Conservation (phyloP, 345 rosid genomes). For the Lepidium africanum region DNA sequence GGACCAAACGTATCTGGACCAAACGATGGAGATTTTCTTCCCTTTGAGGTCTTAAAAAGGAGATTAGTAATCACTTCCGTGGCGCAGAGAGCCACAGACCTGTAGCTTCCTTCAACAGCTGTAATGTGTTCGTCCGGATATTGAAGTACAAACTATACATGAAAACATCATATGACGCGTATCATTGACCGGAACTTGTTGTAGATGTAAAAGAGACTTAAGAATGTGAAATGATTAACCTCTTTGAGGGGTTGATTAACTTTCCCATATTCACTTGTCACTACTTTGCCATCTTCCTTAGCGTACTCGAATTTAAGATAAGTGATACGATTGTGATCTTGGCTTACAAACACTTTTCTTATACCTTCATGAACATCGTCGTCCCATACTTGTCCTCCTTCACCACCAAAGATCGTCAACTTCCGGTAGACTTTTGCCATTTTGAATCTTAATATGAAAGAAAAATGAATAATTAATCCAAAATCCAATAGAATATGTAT, state of each 20-base stretch:
- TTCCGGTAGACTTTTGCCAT: slow-evolving; percentile 4
- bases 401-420: slow-evolving; percentile 1
- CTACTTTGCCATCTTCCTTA: slow-evolving; percentile 10
- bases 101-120: slow-evolving; percentile 18
- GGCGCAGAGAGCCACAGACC: neutral
- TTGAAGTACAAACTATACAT: slow-evolving; percentile 8
- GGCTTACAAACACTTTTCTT: slow-evolving; percentile 19
- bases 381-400: slow-evolving; percentile 23
- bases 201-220: neutral
- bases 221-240: neutral
- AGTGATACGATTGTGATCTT: slow-evolving; percentile 10
- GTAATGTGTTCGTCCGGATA: slow-evolving; percentile 16
- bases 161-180: neutral
- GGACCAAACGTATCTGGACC: slow-evolving; percentile 10
- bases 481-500: neutral
- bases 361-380: slow-evolving; percentile 22
- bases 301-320: slow-evolving; percentile 21
- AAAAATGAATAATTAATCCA: neutral
- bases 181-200: neutral
- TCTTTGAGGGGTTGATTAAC: neutral
- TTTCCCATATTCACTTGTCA: slow-evolving; percentile 22
- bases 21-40: slow-evolving; percentile 10
- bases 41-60: slow-evolving; percentile 19
- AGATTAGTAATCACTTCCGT: slow-evolving; percentile 17
- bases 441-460: neutral